Percentiles rank a stretch among this genome's conserved stretches.
phyloP scores from a whole-genome alignment of 2,329 filamentous ascomycete species.

The Paraphoma chrysanthemicola region DNA sequence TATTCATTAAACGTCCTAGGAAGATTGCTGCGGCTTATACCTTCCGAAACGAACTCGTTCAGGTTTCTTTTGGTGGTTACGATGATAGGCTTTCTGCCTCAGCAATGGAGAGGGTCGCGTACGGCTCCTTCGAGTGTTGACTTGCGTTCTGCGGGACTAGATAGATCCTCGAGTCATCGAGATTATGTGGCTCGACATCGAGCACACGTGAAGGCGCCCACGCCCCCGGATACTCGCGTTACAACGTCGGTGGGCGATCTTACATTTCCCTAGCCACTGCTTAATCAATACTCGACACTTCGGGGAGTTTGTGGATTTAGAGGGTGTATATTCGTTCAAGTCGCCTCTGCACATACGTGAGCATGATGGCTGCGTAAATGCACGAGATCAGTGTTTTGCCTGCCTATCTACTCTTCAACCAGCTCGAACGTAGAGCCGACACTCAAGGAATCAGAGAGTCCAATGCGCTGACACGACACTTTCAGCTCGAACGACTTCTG shows the following conservation, averaged over 20 bases:
- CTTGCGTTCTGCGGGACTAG: too few species aligned
- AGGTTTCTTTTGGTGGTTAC: not conserved
- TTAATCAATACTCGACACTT: not conserved
- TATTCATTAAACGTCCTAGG: constrained; percentile 3
- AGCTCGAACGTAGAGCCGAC: not conserved
- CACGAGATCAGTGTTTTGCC: too few species aligned
- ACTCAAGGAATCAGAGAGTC: not conserved
- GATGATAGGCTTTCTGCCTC: not conserved
- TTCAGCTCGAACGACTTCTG: not conserved
- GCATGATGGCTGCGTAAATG: not conserved
- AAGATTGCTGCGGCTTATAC: not conserved
- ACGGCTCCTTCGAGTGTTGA: not conserved
- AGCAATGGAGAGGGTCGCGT: constrained; percentile 1
- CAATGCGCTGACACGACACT: not conserved
- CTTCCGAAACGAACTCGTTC: not conserved
- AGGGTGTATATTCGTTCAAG: not conserved
- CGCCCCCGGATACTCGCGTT: not conserved
- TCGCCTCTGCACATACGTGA: not conserved
- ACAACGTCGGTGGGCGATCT: not conserved
- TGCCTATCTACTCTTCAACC: not conserved
- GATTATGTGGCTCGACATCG: not conserved
- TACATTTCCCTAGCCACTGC: not conserved
- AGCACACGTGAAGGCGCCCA: not conserved
- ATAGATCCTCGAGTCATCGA: not conserved
- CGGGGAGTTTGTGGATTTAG: not conserved